Conservation (phyloP, 2,329 filamentous ascomycete species). For the Alternaria arborescens region DNA sequence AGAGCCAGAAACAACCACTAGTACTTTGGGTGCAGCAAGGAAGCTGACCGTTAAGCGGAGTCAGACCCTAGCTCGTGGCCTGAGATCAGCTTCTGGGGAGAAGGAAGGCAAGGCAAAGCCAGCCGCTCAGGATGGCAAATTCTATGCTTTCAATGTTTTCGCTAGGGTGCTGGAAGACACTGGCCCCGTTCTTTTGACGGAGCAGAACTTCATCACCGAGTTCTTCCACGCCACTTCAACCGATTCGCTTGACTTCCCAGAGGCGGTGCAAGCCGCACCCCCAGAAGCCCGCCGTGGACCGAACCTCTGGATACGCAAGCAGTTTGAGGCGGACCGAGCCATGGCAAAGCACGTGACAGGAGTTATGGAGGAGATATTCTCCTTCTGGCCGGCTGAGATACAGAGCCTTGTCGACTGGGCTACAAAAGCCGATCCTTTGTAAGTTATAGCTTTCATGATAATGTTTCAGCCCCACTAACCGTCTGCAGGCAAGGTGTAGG, state of each 20-base stretch:
- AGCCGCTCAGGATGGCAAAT: conserved; percentile 66
- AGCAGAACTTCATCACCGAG: conserved; percentile 97
- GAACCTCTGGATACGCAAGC: conserved; percentile 75
- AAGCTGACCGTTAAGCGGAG: conserved; percentile 95
- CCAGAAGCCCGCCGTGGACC: conserved; percentile 75
- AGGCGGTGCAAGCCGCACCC: conserved; percentile 72
- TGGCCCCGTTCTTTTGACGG: conserved; percentile 82
- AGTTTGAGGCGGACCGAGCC: conserved; percentile 88
- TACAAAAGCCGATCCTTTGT: conserved; percentile 80
- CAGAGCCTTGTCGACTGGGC: conserved; percentile 86
- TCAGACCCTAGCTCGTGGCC: conserved; percentile 80
- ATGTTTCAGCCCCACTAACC: conserved; percentile 24
- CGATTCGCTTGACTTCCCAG: conserved; percentile 81
- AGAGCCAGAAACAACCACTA: conserved; percentile 76
- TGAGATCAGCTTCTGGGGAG: conserved; percentile 74
- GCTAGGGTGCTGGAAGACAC: conserved; percentile 81
- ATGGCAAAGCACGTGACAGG: conserved; percentile 85
- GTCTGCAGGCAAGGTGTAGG: conserved; percentile 82
- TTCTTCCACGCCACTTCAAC: conserved; percentile 95
- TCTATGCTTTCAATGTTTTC: conserved; percentile 83
- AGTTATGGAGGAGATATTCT: conserved; percentile 88
- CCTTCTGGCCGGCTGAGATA: conserved; percentile 80
- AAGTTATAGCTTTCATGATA: conserved; percentile 53
- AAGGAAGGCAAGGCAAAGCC: conserved; percentile 66
- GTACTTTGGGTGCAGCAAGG: conserved; percentile 70